Evolutionary conservation across 768 basidiomycete species (phyloP), one percentile per base, ranked within the genome.

Genomic region (Tylopilus felleus): DNA sequence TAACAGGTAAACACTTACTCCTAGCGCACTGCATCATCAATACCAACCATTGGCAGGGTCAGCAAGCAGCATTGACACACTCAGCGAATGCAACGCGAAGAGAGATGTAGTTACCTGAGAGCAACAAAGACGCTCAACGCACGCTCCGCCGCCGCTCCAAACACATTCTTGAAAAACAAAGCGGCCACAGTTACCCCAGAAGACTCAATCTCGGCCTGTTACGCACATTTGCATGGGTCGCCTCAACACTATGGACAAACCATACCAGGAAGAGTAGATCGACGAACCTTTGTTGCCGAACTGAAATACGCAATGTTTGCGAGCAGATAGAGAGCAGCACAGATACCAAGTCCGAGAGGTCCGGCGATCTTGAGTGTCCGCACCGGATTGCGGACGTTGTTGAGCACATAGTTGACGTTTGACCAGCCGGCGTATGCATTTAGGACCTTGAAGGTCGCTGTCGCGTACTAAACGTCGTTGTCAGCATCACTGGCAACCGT

Each of bases 361-460:
- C 79, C 83, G 0, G 83, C 82, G 33, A 84, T 81, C 65, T 81
- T 82, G 49, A 85, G 76, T 8, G 83, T 85, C 41, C 80, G 75
- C 2, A 83, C 73, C 0, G 83, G 83, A 58, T 83, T 71, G 56
- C 77, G 78, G 49, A 85, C 81, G 10, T 84, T 81, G 66, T 82
- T 83, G 52, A 84, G 66, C 7, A 56, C 82, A 48, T 81, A 81
- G 62, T 83, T 83, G 44, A 79, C 77, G 44, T 79, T 81, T 3
- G 78, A 79, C 82, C 83, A 84, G 5, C 82, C 82, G 4, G 66
- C 31, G 49, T 76, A 80, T 1, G 76, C 65, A 55, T 75, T 72
- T 17, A 85, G 70, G n/a, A 85, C 80, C 57, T 83, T 83, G 76
- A 82, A 83, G 2, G 75, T 82, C 2, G 81, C 83, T 1, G 82